Percentiles rank a stretch among this genome's conserved stretches.
Evolutionary conservation across 345 rosid species (phyloP).

Genomic region (Pistacia atlantica): DNA sequence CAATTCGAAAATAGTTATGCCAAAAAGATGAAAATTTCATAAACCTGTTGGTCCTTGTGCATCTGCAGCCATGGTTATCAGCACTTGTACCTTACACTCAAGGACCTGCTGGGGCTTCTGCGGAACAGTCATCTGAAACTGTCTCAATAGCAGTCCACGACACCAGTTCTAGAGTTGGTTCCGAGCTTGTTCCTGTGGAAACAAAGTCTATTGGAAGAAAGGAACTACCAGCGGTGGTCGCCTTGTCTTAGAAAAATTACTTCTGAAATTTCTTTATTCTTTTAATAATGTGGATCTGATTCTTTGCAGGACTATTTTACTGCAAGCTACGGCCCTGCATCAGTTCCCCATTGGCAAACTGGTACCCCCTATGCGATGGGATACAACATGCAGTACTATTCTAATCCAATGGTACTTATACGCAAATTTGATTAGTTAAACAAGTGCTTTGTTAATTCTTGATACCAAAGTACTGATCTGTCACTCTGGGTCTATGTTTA

Average conservation of each 20-base stretch:
- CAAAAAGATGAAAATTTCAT: background rate
- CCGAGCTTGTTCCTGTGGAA: slow-evolving; percentile 37
- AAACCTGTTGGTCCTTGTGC: slow-evolving; percentile 15
- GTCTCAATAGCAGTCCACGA: slow-evolving; percentile 34
- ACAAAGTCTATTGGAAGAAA: slow-evolving; percentile 43
- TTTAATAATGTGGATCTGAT: slow-evolving; percentile 14
- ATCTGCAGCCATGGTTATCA: slow-evolving; percentile 32
- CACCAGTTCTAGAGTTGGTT: slow-evolving; percentile 25
- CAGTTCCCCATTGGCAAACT: slow-evolving; percentile 51
- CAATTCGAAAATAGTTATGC: background rate
- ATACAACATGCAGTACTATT: slow-evolving; percentile 54
- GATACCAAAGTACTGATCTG: background rate
- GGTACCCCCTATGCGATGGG: slow-evolving; percentile 49
- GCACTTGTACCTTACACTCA: slow-evolving; percentile 26
- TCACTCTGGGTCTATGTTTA: slow-evolving; percentile 10
- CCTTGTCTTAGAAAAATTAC: slow-evolving; percentile 4
- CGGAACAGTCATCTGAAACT: slow-evolving; percentile 33
- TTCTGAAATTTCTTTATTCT: slow-evolving; percentile 13
- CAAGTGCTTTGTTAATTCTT: background rate
- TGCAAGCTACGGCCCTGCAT: slow-evolving; percentile 46
- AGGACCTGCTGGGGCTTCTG: slow-evolving; percentile 29
- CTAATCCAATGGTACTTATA: slow-evolving; percentile 49
- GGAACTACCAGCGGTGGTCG: slow-evolving; percentile 71
- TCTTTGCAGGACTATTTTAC: slow-evolving; percentile 71
- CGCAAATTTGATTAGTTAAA: slow-evolving; percentile 9